phyloP scores from a whole-genome alignment of 2,329 filamentous ascomycete genomes.

The Pestalotiopsis sp. region DNA sequence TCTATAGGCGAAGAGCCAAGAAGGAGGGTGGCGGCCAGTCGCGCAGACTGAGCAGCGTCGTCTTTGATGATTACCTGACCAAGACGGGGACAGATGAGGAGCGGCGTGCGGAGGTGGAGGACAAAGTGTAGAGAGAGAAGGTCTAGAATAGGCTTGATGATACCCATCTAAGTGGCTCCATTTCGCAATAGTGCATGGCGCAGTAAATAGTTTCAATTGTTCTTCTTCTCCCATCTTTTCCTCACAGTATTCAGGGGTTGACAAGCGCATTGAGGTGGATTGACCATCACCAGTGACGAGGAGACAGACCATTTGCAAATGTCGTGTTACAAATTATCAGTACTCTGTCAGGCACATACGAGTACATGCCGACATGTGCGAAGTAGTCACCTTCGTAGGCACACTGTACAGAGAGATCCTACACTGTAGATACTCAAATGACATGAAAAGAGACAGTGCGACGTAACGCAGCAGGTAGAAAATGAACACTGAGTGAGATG shows the following conservation, averaged over 20 bases:
- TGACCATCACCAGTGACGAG: no score
- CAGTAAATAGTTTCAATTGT: background rate
- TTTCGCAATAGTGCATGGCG: background rate
- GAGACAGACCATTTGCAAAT: no score
- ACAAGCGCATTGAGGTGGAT: no score
- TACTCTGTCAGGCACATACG: no score
- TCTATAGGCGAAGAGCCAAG: conserved; percentile 32
- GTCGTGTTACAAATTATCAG: no score
- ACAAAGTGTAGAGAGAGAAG: background rate
- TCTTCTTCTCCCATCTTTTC: background rate
- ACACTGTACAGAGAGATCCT: no score
- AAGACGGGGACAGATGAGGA: conserved; percentile 4
- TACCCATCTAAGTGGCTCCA: background rate
- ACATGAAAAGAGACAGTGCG: background rate
- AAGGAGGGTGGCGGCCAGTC: conserved; percentile 30
- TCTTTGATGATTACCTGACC: conserved; percentile 40
- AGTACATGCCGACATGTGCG: no score
- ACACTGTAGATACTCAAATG: no score
- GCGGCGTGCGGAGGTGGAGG: background rate
- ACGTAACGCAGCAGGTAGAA: background rate
- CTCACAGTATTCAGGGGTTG: no score
- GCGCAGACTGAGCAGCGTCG: conserved; percentile 42
- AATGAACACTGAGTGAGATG: background rate
- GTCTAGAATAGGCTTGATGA: background rate
- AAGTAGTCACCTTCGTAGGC: no score